phyloP scores from a whole-genome alignment of 2,329 filamentous ascomycete genomes.

The Trichoderma sp. region DNA sequence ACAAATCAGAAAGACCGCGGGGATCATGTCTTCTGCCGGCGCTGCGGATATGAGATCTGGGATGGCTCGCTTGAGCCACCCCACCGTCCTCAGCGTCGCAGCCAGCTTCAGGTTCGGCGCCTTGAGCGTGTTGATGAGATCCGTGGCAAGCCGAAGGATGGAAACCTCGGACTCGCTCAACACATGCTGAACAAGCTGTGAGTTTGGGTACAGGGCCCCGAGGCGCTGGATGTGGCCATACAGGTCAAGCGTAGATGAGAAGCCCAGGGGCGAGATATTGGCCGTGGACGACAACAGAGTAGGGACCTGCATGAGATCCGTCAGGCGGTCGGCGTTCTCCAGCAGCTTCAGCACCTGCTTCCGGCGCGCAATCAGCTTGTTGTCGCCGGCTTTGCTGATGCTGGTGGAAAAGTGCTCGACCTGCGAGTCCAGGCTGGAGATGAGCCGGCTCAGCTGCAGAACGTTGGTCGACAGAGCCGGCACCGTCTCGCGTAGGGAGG shows the following conservation, averaged over 20 bases:
- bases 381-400: constrained; percentile 75
- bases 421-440: constrained; percentile 78
- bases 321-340: constrained; percentile 84
- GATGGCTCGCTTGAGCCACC: constrained; percentile 85
- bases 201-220: constrained; percentile 79
- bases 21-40: constrained; percentile 67
- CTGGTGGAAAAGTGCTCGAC: constrained; percentile 80
- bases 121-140: constrained; percentile 78
- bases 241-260: constrained; percentile 86
- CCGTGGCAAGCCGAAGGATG: constrained; percentile 85
- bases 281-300: constrained; percentile 82
- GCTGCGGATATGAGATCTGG: constrained; percentile 64
- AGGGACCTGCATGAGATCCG: constrained; percentile 89
- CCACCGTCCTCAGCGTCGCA: constrained; percentile 85
- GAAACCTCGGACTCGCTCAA: constrained; percentile 78
- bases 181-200: constrained; percentile 73
- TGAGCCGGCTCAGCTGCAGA: constrained; percentile 67
- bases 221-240: constrained; percentile 92
- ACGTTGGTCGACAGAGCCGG: constrained; percentile 69
- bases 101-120: constrained; percentile 83
- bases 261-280: constrained; percentile 68
- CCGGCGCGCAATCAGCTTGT: constrained; percentile 71
- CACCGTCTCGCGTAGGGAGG: constrained; percentile 72
- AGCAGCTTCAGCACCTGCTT: constrained; percentile 80
- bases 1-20: constrained; percentile 85